phyloP scores from a whole-genome alignment of 768 basidiomycete species.

The Mycena galericulata region DNA sequence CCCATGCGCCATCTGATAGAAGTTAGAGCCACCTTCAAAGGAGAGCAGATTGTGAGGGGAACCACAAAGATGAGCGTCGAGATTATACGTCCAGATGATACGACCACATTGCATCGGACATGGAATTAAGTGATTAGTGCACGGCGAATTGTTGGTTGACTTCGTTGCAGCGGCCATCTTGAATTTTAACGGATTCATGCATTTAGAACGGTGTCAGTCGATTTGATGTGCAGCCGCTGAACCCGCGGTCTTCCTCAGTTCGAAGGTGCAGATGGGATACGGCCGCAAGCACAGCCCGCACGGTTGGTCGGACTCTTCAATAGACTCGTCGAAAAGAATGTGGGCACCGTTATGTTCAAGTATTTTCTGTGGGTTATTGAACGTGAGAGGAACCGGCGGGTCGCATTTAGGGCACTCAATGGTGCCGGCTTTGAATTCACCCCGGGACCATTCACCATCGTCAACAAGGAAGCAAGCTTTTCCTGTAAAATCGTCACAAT shows the following conservation, averaged over 20 bases:
- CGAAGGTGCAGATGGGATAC: constrained; percentile 30
- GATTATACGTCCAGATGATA: constrained; percentile 13
- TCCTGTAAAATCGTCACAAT: not conserved
- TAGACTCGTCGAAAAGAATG: constrained; percentile 29
- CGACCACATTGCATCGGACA: constrained; percentile 1
- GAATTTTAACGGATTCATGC: not conserved
- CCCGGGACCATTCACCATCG: not conserved
- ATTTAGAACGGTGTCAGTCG: constrained; percentile 9
- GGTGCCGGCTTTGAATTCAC: not conserved
- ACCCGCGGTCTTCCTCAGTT: constrained; percentile 31
- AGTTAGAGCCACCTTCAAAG: not conserved
- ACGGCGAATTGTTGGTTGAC: not conserved
- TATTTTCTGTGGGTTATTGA: constrained; percentile 19
- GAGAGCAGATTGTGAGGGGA: not conserved
- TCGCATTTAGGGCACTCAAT: constrained; percentile 11
- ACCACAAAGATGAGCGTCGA: not conserved
- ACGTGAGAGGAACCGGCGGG: not conserved
- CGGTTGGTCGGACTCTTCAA: constrained; percentile 24
- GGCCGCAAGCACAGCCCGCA: constrained; percentile 40
- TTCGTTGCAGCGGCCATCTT: constrained; percentile 3
- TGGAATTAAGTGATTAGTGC: constrained; percentile 4
- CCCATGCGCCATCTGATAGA: not conserved
- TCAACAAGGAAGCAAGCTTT: constrained; percentile 17
- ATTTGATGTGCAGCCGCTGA: constrained; percentile 3
- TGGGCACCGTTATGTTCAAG: constrained; percentile 38